Evolutionary conservation across 2,329 filamentous ascomycete species (phyloP).

Genomic region (Fusarium tupiense): DNA sequence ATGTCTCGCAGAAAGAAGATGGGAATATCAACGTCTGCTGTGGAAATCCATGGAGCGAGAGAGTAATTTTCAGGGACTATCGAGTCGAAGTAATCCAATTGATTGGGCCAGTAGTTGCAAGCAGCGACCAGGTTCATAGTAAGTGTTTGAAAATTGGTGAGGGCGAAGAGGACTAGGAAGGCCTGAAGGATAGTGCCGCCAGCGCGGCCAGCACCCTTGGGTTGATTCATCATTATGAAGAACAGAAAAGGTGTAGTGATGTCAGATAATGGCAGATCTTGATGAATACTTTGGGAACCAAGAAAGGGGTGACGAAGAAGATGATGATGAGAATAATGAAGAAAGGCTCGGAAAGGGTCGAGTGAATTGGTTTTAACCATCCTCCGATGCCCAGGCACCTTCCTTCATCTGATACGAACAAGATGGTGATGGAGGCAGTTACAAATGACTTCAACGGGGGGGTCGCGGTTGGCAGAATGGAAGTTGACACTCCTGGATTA

Average conservation of each 20-base stretch:
- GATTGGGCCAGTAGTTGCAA: neutral
- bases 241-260: neutral
- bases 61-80: no score
- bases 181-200: conserved; percentile 18
- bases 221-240: conserved; percentile 10
- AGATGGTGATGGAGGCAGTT: conserved; percentile 5
- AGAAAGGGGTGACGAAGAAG: neutral
- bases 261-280: neutral
- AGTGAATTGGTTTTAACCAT: conserved; percentile 2
- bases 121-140: conserved; percentile 27
- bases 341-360: neutral
- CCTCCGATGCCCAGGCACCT: neutral
- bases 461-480: neutral
- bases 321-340: conserved; percentile 6
- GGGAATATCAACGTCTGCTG: no score
- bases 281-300: neutral
- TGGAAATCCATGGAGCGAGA: no score
- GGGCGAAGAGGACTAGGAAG: conserved; percentile 32
- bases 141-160: conserved; percentile 37
- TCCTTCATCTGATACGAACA: conserved; percentile 3
- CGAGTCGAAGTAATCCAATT: no score
- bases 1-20: no score
- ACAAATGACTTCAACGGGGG: neutral
- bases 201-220: neutral
- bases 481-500: neutral